Conservation (phyloP, 179 eudicot genomes). For the Silene noctiflora region DNA sequence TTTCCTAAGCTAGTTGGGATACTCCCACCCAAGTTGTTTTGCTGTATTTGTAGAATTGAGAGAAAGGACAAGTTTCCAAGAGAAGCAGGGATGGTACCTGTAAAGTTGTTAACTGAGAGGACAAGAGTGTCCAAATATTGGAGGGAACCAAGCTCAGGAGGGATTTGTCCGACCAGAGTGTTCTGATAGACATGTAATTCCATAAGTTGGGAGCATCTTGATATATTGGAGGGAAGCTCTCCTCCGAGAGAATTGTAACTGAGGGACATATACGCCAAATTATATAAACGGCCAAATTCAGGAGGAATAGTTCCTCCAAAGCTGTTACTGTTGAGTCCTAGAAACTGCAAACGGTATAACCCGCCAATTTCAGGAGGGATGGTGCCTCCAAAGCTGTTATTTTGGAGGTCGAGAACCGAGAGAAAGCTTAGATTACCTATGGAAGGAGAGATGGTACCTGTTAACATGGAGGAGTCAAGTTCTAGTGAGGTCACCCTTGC, state of each 20-base stretch:
- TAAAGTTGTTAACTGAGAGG: neutral
- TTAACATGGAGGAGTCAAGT: constrained; percentile 1
- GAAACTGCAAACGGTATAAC: neutral
- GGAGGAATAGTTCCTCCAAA: constrained; percentile 6
- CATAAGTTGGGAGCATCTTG: neutral
- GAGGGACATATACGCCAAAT: neutral
- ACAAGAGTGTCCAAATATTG: neutral
- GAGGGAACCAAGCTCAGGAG: constrained; percentile 13
- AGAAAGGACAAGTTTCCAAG: constrained; percentile 22
- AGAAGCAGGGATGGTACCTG: constrained; percentile 8
- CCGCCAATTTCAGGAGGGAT: constrained; percentile 21
- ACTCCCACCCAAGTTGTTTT: constrained; percentile 8
- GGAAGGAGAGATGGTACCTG: constrained; percentile 26
- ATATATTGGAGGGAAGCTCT: constrained; percentile 17
- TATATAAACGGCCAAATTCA: too few relatives aligned
- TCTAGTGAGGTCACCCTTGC: constrained; percentile 7
- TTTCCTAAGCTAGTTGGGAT: constrained; percentile 21
- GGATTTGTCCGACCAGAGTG: constrained; percentile 31
- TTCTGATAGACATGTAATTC: constrained; percentile 19
- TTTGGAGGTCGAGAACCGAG: neutral
- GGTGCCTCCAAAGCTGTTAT: constrained; percentile 13
- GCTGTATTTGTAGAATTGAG: neutral
- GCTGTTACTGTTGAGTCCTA: neutral
- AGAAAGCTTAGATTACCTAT: constrained; percentile 25
- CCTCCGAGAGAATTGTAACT: constrained; percentile 16